Evolutionary conservation across 257 asterid species (phyloP), one percentile per base, ranked within the genome.

Genomic region (Echium plantagineum): DNA sequence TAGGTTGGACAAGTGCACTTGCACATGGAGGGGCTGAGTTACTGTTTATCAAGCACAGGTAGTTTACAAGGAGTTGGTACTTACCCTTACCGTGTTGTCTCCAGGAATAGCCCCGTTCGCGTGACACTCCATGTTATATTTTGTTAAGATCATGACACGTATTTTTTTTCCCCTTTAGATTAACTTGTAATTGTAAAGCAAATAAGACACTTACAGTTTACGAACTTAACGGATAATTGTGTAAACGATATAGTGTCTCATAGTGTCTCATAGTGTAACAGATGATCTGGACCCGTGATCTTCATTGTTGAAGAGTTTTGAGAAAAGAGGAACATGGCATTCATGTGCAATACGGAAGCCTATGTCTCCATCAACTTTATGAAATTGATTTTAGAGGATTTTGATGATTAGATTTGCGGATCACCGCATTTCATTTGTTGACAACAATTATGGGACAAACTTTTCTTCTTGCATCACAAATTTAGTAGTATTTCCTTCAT

Each of bases 311-410:
- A 42, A 19, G 61, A 61, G 66, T 58, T 63, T 30, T 59, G 53
- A 57, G 30, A 38, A 64, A 70, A 75, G 83, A 75, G 94, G 82
- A 83, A 85, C 94, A 82, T 89, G 95, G 95, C 75, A 66, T 71
- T 76, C 96, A 89, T 89, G 94, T 88, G 90, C 86, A 12, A 51
- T 69, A 63, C 66, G 73, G 78, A 76, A 56, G 52, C 83, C 62
- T 55, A 28, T 46, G 87, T 78, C 89, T 69, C 77, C 69, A 63
- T 83, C 89, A 55, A 17, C 56, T 26, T 53, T 62, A 1, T 19
- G 1, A 21, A 49, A 65, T 70, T 66, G 61, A 55, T 28, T 28
- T 6, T 3, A 2, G 55, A 54, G 49, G 49, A 5, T 72, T 63
- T 46, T 57, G 53, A 38, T 61, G 65, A 60, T 62, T 18, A 52